Percentiles rank a stretch among this genome's conserved stretches.
Conservation (phyloP, 495 filamentous ascomycete genomes). For the Aspergillus haitiensis region DNA sequence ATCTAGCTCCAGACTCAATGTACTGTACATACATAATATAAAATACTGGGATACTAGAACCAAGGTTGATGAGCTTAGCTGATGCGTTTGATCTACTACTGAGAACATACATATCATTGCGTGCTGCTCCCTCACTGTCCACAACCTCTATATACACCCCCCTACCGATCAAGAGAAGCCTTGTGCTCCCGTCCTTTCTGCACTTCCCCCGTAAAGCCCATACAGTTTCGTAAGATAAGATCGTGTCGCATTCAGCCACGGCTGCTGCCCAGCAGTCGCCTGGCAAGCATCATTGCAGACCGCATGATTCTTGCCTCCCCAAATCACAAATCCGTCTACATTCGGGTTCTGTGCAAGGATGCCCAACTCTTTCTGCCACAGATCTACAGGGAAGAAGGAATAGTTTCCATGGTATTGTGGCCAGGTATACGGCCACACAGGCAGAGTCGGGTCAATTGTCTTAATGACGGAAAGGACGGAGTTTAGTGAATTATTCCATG, state of each 20-base stretch:
- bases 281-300: neutral
- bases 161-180: neutral
- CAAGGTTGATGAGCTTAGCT: too few species aligned
- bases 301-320: neutral
- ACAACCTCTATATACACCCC: neutral
- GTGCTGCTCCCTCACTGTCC: neutral
- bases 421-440: neutral
- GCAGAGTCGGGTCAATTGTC: neutral
- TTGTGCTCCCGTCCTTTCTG: neutral
- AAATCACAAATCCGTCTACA: slow-evolving; percentile 1
- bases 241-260: neutral
- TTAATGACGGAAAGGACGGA: neutral
- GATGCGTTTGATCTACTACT: too few species aligned
- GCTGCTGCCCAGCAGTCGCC: slow-evolving; percentile 1
- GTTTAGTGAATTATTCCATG: neutral
- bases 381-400: neutral
- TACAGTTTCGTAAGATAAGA: neutral
- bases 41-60: too few species aligned
- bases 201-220: neutral
- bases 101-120: too few species aligned
- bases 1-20: too few species aligned
- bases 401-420: slow-evolving; percentile 1
- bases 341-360: neutral
- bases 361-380: neutral
- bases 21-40: too few species aligned